Conservation (phyloP, 2,329 filamentous ascomycete species). For the Monosporascus cannonballus region DNA sequence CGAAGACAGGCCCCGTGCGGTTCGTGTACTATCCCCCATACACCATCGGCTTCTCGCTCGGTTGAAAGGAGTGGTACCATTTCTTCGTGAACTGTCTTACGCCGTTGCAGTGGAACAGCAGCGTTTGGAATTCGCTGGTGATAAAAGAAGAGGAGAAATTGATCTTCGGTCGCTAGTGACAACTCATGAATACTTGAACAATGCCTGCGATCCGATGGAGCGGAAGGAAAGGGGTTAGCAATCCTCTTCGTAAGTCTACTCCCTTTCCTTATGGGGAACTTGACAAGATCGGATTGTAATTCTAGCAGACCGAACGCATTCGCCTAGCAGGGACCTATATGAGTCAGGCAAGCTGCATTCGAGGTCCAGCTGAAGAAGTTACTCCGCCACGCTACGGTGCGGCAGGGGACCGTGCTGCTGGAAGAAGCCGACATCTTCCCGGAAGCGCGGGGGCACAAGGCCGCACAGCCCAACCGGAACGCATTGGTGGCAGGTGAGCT, state of each 20-base stretch:
- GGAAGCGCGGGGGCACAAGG: conserved; percentile 13
- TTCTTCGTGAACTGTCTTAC: conserved; percentile 20
- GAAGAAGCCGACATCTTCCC: conserved; percentile 28
- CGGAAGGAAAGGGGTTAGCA: conserved; percentile 32
- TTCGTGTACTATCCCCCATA: conserved; percentile 22
- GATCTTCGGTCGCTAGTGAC: conserved; percentile 21
- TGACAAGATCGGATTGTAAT: conserved; percentile 12
- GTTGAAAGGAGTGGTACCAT: conserved; percentile 20
- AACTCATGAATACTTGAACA: conserved; percentile 19
- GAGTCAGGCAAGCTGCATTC: conserved; percentile 6
- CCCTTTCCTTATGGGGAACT: conserved; percentile 17
- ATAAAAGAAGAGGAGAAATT: conserved; percentile 19
- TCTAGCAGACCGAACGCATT: conserved; percentile 5
- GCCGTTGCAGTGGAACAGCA: conserved; percentile 16
- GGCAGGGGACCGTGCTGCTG: conserved; percentile 24
- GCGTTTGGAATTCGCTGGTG: conserved; percentile 20
- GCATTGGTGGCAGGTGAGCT: conserved; percentile 18
- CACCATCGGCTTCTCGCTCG: conserved; percentile 21
- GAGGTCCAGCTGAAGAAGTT: conserved; percentile 20
- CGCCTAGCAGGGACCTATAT: conserved; percentile 5
- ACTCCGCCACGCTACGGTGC: conserved; percentile 21
- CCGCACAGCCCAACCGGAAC: conserved; percentile 13
- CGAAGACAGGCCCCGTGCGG: conserved; percentile 11
- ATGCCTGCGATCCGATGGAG: conserved; percentile 16
- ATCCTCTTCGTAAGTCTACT: conserved; percentile 4